These are phyloP conservation scores for Pogostemon cablin DNA, from an alignment of 257 asterid species.

Conservation along the genomic window DNA sequence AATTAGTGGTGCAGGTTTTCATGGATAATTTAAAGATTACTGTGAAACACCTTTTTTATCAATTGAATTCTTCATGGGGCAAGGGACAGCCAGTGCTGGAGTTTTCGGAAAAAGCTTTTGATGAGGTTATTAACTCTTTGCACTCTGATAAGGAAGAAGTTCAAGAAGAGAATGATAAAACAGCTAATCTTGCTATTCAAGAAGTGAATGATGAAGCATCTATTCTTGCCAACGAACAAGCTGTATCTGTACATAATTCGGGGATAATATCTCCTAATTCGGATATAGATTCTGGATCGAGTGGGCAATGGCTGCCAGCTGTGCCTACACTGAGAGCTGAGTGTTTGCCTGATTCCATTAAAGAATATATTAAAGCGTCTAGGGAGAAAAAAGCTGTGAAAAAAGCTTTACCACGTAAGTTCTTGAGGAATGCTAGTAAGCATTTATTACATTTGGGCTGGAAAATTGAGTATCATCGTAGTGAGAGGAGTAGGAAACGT, in stretches of 20 bases:
- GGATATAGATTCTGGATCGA: slow-evolving; percentile 35
- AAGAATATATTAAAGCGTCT: slow-evolving; percentile 28
- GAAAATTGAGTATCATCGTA: slow-evolving; percentile 45
- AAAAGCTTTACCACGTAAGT: background rate
- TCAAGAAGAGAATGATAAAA: slow-evolving; percentile 25
- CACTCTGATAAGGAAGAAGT: background rate
- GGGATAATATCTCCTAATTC: slow-evolving; percentile 31
- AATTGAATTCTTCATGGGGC: slow-evolving; percentile 44
- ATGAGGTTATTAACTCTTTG: slow-evolving; percentile 30
- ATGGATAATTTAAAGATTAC: slow-evolving; percentile 47
- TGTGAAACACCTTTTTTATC: slow-evolving; percentile 40
- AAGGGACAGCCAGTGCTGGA: slow-evolving; percentile 34
- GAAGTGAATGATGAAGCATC: slow-evolving; percentile 29
- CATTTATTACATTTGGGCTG: slow-evolving; percentile 71
- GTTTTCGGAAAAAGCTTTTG: slow-evolving; percentile 42
- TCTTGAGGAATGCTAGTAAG: slow-evolving; percentile 33
- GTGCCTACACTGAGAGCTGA: slow-evolving; percentile 47
- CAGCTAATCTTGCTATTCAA: slow-evolving; percentile 17
- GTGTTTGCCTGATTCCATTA: slow-evolving; percentile 48
- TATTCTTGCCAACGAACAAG: slow-evolving; percentile 33
- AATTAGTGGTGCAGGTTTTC: slow-evolving; percentile 54
- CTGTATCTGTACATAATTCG: slow-evolving; percentile 27
- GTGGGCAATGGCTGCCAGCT: slow-evolving; percentile 46
- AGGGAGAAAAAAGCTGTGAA: slow-evolving; percentile 4
- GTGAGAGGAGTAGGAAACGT: slow-evolving; percentile 32